Evolutionary conservation across 1,284 basidiomycete species (phyloP).

Genomic region (Apiotrichum laibachii): DNA sequence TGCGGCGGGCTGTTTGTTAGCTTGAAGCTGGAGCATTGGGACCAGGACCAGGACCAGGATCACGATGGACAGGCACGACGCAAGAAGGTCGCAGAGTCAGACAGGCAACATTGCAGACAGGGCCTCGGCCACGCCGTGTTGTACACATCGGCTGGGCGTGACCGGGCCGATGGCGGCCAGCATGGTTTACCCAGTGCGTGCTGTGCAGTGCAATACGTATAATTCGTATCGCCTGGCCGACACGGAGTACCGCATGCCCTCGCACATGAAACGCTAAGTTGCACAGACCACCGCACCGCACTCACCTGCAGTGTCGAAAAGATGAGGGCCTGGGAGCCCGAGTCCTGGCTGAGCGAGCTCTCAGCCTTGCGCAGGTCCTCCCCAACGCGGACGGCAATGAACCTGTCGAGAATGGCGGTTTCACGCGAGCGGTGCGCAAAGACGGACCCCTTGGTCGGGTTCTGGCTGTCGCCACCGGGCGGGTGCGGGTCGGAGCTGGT

Average conservation of each 20-base stretch:
- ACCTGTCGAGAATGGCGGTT: slow-evolving; percentile 43
- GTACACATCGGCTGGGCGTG: too few species aligned
- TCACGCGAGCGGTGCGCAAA: slow-evolving; percentile 38
- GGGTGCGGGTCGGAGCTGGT: slow-evolving; percentile 36
- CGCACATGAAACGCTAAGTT: background rate
- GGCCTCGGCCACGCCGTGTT: too few species aligned
- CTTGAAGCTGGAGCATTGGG: background rate
- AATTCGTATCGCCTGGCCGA: too few species aligned
- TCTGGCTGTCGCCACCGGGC: slow-evolving; percentile 4
- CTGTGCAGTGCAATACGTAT: too few species aligned
- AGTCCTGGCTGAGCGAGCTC: slow-evolving; percentile 34
- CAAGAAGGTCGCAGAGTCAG: too few species aligned
- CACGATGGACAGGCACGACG: too few species aligned
- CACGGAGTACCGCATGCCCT: too few species aligned
- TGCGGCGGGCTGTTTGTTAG: slow-evolving; percentile 31
- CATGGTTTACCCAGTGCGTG: too few species aligned
- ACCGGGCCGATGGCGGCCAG: too few species aligned
- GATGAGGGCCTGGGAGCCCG: slow-evolving; percentile 32
- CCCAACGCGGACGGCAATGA: slow-evolving; percentile 42
- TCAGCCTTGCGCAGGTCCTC: slow-evolving; percentile 38
- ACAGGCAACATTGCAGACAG: too few species aligned
- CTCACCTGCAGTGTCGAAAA: slow-evolving; percentile 38
- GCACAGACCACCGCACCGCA: background rate
- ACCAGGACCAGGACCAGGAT: background rate
- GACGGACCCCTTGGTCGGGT: slow-evolving; percentile 17